phyloP scores from a whole-genome alignment of 2,329 filamentous ascomycete species.

The Pyrenochaeta sp. region DNA sequence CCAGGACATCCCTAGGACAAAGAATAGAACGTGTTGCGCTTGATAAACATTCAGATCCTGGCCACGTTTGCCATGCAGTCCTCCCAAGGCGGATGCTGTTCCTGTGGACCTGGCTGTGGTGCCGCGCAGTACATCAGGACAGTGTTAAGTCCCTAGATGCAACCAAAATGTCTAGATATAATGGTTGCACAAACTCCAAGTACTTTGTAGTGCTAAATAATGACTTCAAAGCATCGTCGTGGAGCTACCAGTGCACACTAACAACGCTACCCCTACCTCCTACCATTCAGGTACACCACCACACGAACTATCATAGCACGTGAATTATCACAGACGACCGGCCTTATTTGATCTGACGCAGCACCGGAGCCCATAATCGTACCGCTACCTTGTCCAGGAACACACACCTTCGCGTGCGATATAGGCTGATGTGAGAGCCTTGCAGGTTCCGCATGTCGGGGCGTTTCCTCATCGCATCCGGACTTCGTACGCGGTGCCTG shows the following conservation, averaged over 20 bases:
- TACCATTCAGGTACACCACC: background rate
- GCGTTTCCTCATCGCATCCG: slow-evolving; percentile 1
- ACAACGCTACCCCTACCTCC: background rate
- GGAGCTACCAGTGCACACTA: too few relatives aligned
- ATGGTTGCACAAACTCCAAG: background rate
- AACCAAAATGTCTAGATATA: background rate
- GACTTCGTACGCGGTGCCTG: background rate
- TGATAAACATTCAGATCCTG: background rate
- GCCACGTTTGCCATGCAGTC: background rate
- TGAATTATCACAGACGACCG: background rate
- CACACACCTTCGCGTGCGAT: background rate
- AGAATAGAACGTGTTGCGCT: slow-evolving; percentile 6
- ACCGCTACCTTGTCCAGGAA: slow-evolving; percentile 2
- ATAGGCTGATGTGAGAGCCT: slow-evolving; percentile 1
- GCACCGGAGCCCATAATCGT: background rate
- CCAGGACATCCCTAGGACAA: slow-evolving; percentile 3
- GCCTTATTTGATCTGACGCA: background rate
- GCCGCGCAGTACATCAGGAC: background rate
- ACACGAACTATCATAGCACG: background rate
- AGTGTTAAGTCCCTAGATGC: background rate
- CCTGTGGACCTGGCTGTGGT: background rate
- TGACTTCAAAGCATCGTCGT: background rate
- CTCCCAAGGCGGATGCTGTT: background rate
- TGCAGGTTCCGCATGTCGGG: background rate
- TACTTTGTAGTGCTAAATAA: background rate